Percentiles rank a stretch among this genome's conserved stretches.
These are phyloP conservation scores for Laetiporus sulphureus DNA, from an alignment of 1,284 basidiomycete genomes.

Conservation along the genomic window DNA sequence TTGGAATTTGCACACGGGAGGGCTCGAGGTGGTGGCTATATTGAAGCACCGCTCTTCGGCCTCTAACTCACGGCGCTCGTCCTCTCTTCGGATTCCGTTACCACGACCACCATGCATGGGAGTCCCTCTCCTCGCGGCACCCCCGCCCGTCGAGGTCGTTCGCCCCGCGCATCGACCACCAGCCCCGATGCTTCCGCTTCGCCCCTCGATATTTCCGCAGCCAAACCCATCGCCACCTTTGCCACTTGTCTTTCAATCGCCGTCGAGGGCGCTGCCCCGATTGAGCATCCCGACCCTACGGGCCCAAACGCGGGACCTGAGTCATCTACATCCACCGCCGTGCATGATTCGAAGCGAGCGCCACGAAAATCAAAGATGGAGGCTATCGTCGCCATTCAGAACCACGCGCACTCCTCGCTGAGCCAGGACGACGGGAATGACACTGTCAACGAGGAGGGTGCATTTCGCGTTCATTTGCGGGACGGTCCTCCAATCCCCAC, in stretches of 20 bases:
- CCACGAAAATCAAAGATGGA: constrained; percentile 85
- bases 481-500: constrained; percentile 53
- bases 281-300: constrained; percentile 28
- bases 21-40: constrained; percentile 14
- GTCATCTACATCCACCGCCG: constrained; percentile 22
- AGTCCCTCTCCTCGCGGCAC: constrained; percentile 39
- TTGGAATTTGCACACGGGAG: constrained; percentile 19
- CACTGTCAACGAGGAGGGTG: constrained; percentile 18
- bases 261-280: constrained; percentile 56
- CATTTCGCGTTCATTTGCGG: constrained; percentile 27
- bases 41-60: constrained; percentile 15
- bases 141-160: constrained; percentile 50
- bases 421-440: constrained; percentile 37
- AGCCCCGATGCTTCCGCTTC: constrained; percentile 27
- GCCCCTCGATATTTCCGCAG: constrained; percentile 36
- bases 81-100: constrained; percentile 18
- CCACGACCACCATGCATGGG: constrained; percentile 23
- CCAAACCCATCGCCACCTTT: constrained; percentile 40
- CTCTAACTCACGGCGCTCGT: constrained; percentile 11
- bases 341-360: constrained; percentile 52
- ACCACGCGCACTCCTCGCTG: constrained; percentile 50
- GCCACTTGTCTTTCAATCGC: constrained; percentile 61
- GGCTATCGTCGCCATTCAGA: constrained; percentile 68
- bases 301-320: constrained; percentile 13
- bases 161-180: constrained; percentile 37